These are phyloP conservation scores for Alternaria triticimaculans DNA, from an alignment of 2,329 filamentous ascomycete species.

Conservation along the genomic window DNA sequence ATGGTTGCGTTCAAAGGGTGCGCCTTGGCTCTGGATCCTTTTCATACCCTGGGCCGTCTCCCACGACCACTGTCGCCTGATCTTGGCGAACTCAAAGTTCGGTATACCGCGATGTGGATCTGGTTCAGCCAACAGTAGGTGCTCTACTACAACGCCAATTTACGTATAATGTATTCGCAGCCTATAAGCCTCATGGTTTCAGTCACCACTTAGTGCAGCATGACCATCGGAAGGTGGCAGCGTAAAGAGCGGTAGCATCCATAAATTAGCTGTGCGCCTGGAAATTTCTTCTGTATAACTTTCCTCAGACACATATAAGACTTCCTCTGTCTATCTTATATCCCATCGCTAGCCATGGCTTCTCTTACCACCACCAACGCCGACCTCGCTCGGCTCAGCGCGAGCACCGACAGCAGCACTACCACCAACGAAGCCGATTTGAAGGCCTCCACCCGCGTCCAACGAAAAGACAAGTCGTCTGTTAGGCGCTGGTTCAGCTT, in stretches of 20 bases:
- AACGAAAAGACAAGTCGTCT: background rate
- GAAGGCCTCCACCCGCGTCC: background rate
- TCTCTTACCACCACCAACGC: background rate
- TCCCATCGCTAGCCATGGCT: background rate
- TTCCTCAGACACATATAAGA: background rate
- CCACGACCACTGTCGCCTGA: background rate
- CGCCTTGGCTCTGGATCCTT: background rate
- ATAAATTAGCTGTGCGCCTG: background rate
- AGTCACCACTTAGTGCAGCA: background rate
- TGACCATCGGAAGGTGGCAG: background rate
- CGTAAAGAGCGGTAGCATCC: background rate
- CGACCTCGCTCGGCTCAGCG: background rate
- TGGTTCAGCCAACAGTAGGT: background rate
- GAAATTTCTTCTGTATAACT: background rate
- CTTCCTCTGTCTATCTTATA: background rate
- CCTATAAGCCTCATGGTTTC: background rate
- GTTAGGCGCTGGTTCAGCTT: background rate
- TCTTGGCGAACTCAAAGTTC: background rate
- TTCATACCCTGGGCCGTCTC: background rate
- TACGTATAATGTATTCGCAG: background rate
- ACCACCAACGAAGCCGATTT: background rate
- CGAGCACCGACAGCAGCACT: background rate
- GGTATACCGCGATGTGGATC: background rate
- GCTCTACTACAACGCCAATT: background rate
- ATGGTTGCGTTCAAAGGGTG: background rate